Base-by-base conservation (phyloP, 148 eudicot species). In the Mesembryanthemum crystallinum region DNA sequence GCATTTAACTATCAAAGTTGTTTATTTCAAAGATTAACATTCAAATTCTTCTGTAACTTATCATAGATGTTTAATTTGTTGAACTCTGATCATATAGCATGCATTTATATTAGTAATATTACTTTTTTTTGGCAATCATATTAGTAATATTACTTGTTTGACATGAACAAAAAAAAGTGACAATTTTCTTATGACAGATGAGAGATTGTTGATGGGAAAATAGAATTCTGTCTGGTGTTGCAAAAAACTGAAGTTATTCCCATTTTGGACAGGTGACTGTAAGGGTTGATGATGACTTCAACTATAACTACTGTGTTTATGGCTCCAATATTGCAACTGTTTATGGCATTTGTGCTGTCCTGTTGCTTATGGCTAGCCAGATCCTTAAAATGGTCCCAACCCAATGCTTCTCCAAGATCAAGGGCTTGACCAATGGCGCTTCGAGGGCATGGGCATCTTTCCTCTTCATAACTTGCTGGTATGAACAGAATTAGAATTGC, bases 401-500 rank as follows among this genome's bases (percentile, higher is more conserved):
- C 49, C 49, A 4, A 1, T 88, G 90, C 73, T 82, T 90, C 69
- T 88, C 90, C 86, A 47, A 80, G 78, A 8, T 85, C 94, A 27
- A 89, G 81, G 20, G 87, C 88, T 71, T 81, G 14, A 43, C 1
- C 12, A 4, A 4, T 4, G 12, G 49, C 49, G 14, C 10, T 10
- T 43, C 91, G 21, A 80, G 89, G 76, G 83, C 87, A 71, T 88
- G 83, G 78, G 86, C 91, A 13, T 37, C 88, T 52, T 68, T 88
- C 28, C 88, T 90, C 12, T 86, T 89, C 85, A 83, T 86, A 21
- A 35, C 71, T n/a, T 87, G 86, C 85, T 88, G 94, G 91, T 90
- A 82, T n/a, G 61, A 29, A 15, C 39, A 29, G 10, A 4, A 43
- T 43, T 43, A 43, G 49, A 43, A 4, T 4, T 43, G 8, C 10